Conservation (phyloP, 2,329 filamentous ascomycete genomes). For the Colletotrichum gigasporum region DNA sequence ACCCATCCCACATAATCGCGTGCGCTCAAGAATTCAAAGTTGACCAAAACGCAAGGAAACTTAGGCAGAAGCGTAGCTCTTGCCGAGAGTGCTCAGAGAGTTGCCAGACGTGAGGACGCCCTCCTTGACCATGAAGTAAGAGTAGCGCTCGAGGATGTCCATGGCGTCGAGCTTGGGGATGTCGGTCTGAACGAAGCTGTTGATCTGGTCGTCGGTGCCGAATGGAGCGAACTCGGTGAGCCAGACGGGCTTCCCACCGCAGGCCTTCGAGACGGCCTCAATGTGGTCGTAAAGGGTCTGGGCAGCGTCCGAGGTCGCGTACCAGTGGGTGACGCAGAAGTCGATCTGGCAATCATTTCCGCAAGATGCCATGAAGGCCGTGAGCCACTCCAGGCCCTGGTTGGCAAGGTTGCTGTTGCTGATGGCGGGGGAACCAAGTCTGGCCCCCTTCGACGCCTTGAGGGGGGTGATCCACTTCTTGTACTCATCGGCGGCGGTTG, state of each 20-base stretch:
- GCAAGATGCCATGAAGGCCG: constrained; percentile 62
- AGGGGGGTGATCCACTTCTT: constrained; percentile 65
- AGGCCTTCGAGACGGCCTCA: constrained; percentile 53
- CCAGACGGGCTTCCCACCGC: constrained; percentile 64
- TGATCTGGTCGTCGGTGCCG: constrained; percentile 53
- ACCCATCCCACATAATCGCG: not conserved
- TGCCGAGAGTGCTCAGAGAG: constrained; percentile 56
- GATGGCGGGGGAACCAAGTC: constrained; percentile 68
- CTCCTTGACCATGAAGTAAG: constrained; percentile 63
- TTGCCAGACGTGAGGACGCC: constrained; percentile 52
- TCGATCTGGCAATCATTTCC: too few species aligned
- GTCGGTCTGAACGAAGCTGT: constrained; percentile 59
- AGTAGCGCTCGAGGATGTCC: constrained; percentile 63
- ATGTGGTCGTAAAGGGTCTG: constrained; percentile 66
- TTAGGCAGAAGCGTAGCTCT: constrained; percentile 56
- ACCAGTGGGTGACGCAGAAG: constrained; percentile 73
- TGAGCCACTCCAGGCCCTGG: constrained; percentile 67
- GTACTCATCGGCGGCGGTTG: constrained; percentile 61
- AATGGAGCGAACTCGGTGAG: constrained; percentile 71
- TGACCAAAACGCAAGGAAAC: not conserved
- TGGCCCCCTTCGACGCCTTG: constrained; percentile 59
- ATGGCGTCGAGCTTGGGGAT: constrained; percentile 59
- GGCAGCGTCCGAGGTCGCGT: constrained; percentile 58
- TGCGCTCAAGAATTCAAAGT: constrained; percentile 8
- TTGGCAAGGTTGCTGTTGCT: constrained; percentile 63